Percentiles rank a stretch among this genome's conserved stretches.
These are phyloP conservation scores for Tulasnella sp. DNA, from an alignment of 768 basidiomycete genomes.

Conservation along the genomic window DNA sequence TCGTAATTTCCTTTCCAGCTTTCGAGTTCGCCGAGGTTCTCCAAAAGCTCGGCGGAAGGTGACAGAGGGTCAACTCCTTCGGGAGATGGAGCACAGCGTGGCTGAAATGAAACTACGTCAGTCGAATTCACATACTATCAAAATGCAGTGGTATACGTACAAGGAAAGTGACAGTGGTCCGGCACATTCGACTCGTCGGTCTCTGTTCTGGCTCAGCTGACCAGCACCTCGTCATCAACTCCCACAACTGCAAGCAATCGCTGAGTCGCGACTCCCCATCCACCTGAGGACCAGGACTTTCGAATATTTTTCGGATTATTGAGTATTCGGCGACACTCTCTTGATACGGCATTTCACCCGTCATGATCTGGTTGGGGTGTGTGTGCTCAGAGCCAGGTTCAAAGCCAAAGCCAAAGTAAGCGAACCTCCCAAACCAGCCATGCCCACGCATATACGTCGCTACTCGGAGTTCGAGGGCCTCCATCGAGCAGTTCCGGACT, in stretches of 20 bases:
- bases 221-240: background rate
- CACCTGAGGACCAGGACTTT: background rate
- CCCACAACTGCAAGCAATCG: background rate
- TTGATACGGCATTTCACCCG: background rate
- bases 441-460: slow-evolving; percentile 9
- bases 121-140: too few relatives aligned
- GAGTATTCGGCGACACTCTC: background rate
- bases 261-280: too few relatives aligned
- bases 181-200: background rate
- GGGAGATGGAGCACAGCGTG: background rate
- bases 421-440: slow-evolving; percentile 1
- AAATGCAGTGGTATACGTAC: background rate
- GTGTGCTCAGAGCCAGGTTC: background rate
- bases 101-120: background rate
- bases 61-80: background rate
- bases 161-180: background rate
- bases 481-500: slow-evolving; percentile 9
- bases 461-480: background rate
- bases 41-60: background rate
- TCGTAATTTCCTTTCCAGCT: background rate
- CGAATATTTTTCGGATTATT: background rate
- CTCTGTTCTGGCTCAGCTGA: background rate
- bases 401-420: background rate
- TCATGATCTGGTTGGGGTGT: background rate
- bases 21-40: background rate